Percentiles rank a stretch among this genome's conserved stretches.
Evolutionary conservation across 2,329 filamentous ascomycete genomes (phyloP).

Genomic region (Arthrobotrys megalospora): DNA sequence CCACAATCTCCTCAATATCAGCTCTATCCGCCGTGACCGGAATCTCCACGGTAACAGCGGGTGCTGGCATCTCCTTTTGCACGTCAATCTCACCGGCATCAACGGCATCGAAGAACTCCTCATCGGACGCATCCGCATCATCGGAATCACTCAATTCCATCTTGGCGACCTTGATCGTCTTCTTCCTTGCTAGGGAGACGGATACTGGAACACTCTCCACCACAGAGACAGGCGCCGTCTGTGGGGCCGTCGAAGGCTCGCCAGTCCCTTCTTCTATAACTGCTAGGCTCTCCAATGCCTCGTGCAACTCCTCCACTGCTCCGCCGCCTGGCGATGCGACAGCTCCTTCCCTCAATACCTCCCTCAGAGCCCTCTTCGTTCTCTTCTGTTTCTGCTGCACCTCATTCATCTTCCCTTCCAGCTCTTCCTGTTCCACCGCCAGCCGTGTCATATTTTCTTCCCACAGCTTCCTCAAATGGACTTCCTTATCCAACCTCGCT

Average conservation of each 20-base stretch:
- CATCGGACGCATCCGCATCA: conserved; percentile 85
- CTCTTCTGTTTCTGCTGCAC: conserved; percentile 51
- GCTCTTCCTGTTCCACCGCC: conserved; percentile 91
- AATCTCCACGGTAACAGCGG: conserved; percentile 64
- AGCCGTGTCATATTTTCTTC: conserved; percentile 99
- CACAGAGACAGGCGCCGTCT: conserved; percentile 27
- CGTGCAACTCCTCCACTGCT: conserved; percentile 65
- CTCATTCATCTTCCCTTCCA: conserved; percentile 80
- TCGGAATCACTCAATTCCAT: conserved; percentile 67
- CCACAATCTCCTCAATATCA: conserved; percentile 68
- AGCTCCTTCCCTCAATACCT: conserved; percentile 54
- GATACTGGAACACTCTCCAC: conserved; percentile 29
- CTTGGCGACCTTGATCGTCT: conserved; percentile 69
- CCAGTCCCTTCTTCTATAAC: conserved; percentile 64
- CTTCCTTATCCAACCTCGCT: conserved; percentile 90
- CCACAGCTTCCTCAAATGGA: conserved; percentile 94
- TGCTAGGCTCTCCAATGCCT: conserved; percentile 66
- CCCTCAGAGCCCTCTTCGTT: conserved; percentile 56
- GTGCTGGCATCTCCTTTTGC: conserved; percentile 75
- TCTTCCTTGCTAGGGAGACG: conserved; percentile 67
- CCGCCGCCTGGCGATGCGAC: conserved; percentile 47
- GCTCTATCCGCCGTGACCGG: conserved; percentile 65
- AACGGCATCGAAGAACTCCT: conserved; percentile 97
- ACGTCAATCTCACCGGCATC: conserved; percentile 93
- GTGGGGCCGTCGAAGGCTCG: conserved; percentile 54